Base-by-base conservation (phyloP, 208 protist genomes). In the Trypanosoma boissoni region DNA sequence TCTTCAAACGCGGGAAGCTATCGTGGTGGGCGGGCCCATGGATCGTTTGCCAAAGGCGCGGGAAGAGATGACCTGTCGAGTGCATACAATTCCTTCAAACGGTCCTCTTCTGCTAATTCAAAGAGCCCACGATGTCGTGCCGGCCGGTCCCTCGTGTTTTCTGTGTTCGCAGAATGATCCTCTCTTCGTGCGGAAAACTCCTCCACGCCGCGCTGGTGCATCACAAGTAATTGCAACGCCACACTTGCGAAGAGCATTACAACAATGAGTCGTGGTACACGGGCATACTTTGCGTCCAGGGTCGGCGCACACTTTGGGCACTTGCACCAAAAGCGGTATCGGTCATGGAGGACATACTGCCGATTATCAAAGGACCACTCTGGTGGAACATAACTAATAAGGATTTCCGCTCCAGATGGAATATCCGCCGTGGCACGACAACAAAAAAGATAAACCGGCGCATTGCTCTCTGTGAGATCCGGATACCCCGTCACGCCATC, bases 281-380 rank as follows among this genome's bases (percentile, higher is more conserved):
- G 71, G 1, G 78, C 64, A 64, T 90, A 92, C 64, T 77, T 75
- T 39, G 60, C 59, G 44, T 92, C 83, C 14, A 92, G 42, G 27
- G 68, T 75, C 0, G 84, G 83, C 3, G 88, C 64, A 44, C 88
- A 95, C 53, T 83, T 85, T 31, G 84, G 80, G 68, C 88, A 95
- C 54, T 91, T 90, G 69, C 88, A 95, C 80, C 84, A 89, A 45
- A 95, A 95, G 20, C 71, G 73, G 66, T 95, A 95, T 51, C 84
- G 88, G 51, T 95, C 88, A 73, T 92, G 85, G 32, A 95, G 65
- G n/a, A 95, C 88, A 63, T 95, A 87, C 70, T 95, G 88, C 21
- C 88, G 82, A 60, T 90, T 87, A 64, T 95, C 85, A 58, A 91
- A 95, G 44, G 70, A 74, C 85, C 88, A 95, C 16, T 70, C 59